Evolutionary conservation across 2,329 filamentous ascomycete species (phyloP), one percentile per base, ranked within the genome.

Genomic region (Didymellaceae sp.): DNA sequence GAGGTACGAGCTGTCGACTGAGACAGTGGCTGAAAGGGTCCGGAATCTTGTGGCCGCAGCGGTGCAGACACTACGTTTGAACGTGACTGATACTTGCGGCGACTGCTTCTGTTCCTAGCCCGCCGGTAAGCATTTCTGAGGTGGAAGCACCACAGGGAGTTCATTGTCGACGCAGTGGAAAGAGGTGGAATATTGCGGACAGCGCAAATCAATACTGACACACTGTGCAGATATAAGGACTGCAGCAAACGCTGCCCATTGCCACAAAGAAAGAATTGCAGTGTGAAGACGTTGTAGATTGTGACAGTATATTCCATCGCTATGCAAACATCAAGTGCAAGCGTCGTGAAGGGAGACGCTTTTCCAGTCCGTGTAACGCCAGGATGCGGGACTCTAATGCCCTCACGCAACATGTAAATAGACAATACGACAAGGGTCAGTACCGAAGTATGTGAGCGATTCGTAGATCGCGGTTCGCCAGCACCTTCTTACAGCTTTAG

Each of bases 271-370:
- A n/a, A n/a, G n/a, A n/a, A n/a, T n/a, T n/a, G 26, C 41, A 30
- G 20, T 37, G 34, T 21, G 21, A 20, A 25, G 32, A 42, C 18
- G 32, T 34, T 35, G 42, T 17, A 46, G 37, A 46, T 46, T 31
- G 26, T 52, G 32, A 46, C 31, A 46, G 42, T 52, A 35, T 45
- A 52, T 52, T 52, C 48, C 48, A 42, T 37, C 42, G 42, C 48
- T 52, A 52, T 52, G 48, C 48, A 52, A 52, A 52, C 26, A 52
- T 38, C 48, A 46, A 46, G 42, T 38, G 26, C 31, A 42, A 43
- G 42, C 48, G 48, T 46, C 42, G 24, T 46, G 38, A 42, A 33
- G 37, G 21, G 35, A 28, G 43, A 46, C 48, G 48, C 48, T 46
- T 52, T 52, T 52, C 37, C 41, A 43, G 30, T 33, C 48, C 42